phyloP scores from a whole-genome alignment of 1,284 basidiomycete species.

The Boletus sp. region DNA sequence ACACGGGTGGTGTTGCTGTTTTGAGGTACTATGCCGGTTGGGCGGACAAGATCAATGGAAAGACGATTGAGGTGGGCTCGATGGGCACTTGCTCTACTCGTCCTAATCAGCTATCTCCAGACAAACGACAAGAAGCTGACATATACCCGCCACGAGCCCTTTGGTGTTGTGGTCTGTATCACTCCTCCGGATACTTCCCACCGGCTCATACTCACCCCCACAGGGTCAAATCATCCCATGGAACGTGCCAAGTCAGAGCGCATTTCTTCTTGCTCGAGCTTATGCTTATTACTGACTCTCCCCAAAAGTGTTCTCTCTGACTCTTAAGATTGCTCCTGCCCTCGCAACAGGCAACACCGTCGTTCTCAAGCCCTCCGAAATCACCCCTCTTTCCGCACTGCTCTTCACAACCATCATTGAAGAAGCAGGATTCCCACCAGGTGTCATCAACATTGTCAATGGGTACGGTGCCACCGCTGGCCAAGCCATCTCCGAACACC shows the following conservation, averaged over 20 bases:
- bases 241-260: conserved; percentile 11
- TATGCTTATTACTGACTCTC: not conserved
- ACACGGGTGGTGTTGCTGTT: conserved; percentile 49
- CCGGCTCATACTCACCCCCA: not conserved
- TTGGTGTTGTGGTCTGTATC: conserved; percentile 20
- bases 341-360: conserved; percentile 71
- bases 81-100: not conserved
- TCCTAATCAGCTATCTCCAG: not conserved
- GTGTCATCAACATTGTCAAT: conserved; percentile 70
- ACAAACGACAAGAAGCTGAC: conserved; percentile 13
- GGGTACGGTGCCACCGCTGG: conserved; percentile 51
- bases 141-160: conserved; percentile 19
- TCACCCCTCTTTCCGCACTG: conserved; percentile 57
- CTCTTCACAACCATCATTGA: conserved; percentile 28
- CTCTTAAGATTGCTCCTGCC: conserved; percentile 74
- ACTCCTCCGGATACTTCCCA: not conserved
- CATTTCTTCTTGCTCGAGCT: not conserved
- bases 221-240: conserved; percentile 21
- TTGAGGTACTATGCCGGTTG: conserved; percentile 44
- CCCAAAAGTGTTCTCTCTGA: conserved; percentile 47
- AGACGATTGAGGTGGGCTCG: conserved; percentile 46
- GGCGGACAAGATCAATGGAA: conserved; percentile 61
- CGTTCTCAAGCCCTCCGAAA: conserved; percentile 75
- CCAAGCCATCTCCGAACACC: conserved; percentile 44
- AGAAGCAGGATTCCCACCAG: conserved; percentile 64